Evolutionary conservation across 306 rosid species (phyloP).

Genomic region (Trichosanthes cucumerina): DNA sequence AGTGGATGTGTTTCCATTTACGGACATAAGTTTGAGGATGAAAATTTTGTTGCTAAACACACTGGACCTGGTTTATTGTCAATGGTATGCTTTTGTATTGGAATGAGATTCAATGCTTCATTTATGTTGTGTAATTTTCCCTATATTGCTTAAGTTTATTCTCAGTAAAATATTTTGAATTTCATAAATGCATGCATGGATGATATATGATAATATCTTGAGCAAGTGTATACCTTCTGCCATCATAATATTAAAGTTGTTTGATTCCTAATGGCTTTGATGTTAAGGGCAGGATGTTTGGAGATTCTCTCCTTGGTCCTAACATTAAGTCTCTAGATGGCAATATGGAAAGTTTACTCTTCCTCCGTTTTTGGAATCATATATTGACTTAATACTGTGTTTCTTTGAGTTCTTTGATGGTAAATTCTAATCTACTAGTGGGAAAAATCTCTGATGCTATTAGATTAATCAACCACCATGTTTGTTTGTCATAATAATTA

Average conservation of each 20-base stretch:
- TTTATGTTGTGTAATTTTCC: not conserved
- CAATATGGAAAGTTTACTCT: not conserved
- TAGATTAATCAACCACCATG: not conserved
- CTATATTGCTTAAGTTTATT: not conserved
- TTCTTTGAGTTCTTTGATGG: not conserved
- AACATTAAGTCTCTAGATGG: not conserved
- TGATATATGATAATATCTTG: not conserved
- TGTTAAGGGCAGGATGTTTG: not conserved
- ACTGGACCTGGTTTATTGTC: constrained; percentile 95
- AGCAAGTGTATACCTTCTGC: not conserved
- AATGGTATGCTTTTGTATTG: constrained; percentile 40
- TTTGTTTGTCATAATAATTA: not conserved
- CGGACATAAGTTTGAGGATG: constrained; percentile 85
- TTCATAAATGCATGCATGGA: not conserved
- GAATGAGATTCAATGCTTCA: not conserved
- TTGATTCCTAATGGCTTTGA: not conserved
- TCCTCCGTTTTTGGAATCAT: not conserved
- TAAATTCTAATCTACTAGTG: not conserved
- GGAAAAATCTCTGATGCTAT: not conserved
- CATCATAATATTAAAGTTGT: not conserved
- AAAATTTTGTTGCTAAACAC: constrained; percentile 84
- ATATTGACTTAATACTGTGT: not conserved
- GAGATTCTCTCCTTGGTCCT: not conserved
- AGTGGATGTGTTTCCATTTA: constrained; percentile 92
- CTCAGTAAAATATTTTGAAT: not conserved